Conservation (phyloP, 2,329 filamentous ascomycete species). For the Colletotrichum noveboracense region DNA sequence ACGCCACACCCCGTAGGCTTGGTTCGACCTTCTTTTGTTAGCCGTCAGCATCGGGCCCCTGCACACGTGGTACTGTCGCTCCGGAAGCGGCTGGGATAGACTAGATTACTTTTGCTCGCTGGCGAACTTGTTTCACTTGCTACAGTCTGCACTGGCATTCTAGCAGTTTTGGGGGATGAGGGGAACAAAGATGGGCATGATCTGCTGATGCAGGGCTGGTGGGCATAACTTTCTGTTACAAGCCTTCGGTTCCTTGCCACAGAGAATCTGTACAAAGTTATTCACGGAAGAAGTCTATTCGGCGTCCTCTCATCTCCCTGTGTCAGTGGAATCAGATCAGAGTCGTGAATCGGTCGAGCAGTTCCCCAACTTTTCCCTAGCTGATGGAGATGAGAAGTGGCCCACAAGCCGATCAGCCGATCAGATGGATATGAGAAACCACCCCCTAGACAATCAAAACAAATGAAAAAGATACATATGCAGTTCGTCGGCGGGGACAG, state of each 20-base stretch:
- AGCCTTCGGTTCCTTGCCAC: neutral
- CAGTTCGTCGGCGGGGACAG: neutral
- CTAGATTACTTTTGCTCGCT: neutral
- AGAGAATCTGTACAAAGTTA: neutral
- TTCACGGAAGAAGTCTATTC: neutral
- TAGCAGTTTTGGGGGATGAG: neutral
- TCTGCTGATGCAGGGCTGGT: neutral
- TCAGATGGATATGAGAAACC: neutral
- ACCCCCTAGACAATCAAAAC: neutral
- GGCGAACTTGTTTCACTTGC: slow-evolving; percentile 9
- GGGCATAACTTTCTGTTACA: neutral
- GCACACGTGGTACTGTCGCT: slow-evolving; percentile 10
- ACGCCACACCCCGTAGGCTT: slow-evolving; percentile 7
- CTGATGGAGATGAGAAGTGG: neutral
- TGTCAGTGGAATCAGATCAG: neutral
- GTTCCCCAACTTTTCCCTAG: neutral
- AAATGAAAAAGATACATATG: neutral
- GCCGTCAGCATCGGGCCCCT: slow-evolving; percentile 1
- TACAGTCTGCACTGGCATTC: neutral
- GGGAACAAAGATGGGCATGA: neutral
- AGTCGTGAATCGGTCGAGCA: neutral
- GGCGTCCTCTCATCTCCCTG: neutral
- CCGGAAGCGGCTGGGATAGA: slow-evolving; percentile 6
- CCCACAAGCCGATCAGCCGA: slow-evolving; percentile 6
- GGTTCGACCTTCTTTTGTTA: neutral